Evolutionary conservation across 768 basidiomycete species (phyloP).

Genomic region (Suillus americanus): DNA sequence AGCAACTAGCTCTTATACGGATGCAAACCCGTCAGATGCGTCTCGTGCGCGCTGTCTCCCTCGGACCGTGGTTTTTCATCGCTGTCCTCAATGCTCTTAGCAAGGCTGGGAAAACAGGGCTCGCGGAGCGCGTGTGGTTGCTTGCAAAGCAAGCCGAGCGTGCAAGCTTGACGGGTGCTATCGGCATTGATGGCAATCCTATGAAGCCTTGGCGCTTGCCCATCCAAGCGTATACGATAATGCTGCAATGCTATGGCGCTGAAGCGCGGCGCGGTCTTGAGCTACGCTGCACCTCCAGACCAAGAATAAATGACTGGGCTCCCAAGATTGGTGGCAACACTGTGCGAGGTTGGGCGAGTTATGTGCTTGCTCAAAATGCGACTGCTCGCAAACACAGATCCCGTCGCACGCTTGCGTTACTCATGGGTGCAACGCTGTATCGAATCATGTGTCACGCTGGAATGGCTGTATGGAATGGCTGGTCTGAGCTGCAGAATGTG

Average conservation of each 20-base stretch:
- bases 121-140: conserved; percentile 65
- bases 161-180: conserved; percentile 36
- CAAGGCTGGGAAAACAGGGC: conserved; percentile 52
- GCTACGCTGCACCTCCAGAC: conserved; percentile 12
- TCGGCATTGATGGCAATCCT: conserved; percentile 19
- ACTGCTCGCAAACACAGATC: conserved; percentile 22
- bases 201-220: conserved; percentile 62
- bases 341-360: conserved; percentile 38
- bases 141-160: conserved; percentile 60
- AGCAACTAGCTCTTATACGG: conserved; percentile 27
- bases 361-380: conserved; percentile 24
- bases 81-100: conserved; percentile 58
- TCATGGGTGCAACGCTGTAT: conserved; percentile 32
- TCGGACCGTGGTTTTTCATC: conserved; percentile 63
- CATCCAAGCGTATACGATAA: conserved; percentile 67
- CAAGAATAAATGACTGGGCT: conserved; percentile 17
- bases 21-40: conserved; percentile 28
- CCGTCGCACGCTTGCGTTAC: conserved; percentile 28
- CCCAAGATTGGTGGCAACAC: conserved; percentile 18
- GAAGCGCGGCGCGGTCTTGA: conserved; percentile 37
- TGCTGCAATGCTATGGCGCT: conserved; percentile 60
- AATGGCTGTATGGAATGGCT: conserved; percentile 23
- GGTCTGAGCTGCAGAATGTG: conserved; percentile 20
- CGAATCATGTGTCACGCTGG: conserved; percentile 37
- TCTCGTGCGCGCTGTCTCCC: conserved; percentile 42